Evolutionary conservation across 768 basidiomycete genomes (phyloP).

Genomic region (Crepidotus variabilis): DNA sequence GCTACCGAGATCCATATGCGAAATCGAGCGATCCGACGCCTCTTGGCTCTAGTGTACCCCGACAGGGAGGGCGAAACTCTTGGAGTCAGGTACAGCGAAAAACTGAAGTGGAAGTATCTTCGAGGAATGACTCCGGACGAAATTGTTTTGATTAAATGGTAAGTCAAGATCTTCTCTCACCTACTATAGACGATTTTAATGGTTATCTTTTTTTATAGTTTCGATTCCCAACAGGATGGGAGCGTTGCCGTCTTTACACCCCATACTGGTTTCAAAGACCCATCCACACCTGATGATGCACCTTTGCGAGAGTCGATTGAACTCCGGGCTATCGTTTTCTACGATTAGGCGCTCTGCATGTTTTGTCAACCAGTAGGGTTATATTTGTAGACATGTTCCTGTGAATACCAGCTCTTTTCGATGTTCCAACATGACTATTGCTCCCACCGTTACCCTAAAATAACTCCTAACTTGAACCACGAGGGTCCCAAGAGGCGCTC

Average conservation of each 20-base stretch:
- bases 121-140: slow-evolving; percentile 45
- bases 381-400: background rate
- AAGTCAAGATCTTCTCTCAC: slow-evolving; percentile 7
- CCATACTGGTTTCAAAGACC: slow-evolving; percentile 60
- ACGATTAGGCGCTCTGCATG: slow-evolving; percentile 30
- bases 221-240: slow-evolving; percentile 34
- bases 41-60: slow-evolving; percentile 43
- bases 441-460: no score
- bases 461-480: background rate
- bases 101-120: slow-evolving; percentile 50
- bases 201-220: slow-evolving; percentile 10
- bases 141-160: slow-evolving; percentile 53
- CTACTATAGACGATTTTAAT: background rate
- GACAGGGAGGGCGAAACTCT: slow-evolving; percentile 51
- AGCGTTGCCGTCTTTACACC: slow-evolving; percentile 54
- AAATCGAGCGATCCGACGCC: no score
- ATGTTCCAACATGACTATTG: background rate
- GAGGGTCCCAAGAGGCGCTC: background rate
- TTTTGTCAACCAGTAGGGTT: background rate
- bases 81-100: slow-evolving; percentile 39
- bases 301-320: slow-evolving; percentile 58
- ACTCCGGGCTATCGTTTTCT: slow-evolving; percentile 60
- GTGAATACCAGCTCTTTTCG: background rate
- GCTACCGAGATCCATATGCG: slow-evolving; percentile 10
- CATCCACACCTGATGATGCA: slow-evolving; percentile 44